Percentiles rank a stretch among this genome's conserved stretches.
These are phyloP conservation scores for Vitis labrusca DNA, from an alignment of 164 flowering plant genomes.

Conservation along the genomic window DNA sequence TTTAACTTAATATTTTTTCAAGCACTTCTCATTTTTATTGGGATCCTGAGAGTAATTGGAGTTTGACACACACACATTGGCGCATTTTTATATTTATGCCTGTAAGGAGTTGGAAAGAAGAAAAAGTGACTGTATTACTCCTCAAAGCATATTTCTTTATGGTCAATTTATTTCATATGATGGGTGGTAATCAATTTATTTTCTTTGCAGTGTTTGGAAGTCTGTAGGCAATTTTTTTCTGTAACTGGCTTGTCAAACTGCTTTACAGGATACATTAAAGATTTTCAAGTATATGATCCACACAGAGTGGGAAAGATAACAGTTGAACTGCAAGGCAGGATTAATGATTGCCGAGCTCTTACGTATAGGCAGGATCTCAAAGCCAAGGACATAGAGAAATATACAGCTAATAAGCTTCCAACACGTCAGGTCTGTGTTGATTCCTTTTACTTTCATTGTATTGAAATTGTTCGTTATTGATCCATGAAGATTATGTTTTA, in stretches of 20 bases:
- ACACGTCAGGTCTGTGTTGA: constrained; percentile 62
- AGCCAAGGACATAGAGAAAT: constrained; percentile 60
- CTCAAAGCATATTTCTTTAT: background rate
- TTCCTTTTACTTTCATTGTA: background rate
- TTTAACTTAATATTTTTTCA: too few species aligned
- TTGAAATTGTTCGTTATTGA: background rate
- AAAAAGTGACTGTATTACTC: too few species aligned
- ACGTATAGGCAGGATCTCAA: constrained; percentile 78
- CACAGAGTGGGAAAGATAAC: constrained; percentile 80
- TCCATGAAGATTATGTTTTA: background rate
- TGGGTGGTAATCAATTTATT: background rate
- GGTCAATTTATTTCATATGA: background rate
- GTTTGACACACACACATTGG: too few species aligned
- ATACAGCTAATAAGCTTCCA: constrained; percentile 57
- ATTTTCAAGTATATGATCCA: constrained; percentile 66
- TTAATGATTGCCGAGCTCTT: constrained; percentile 71
- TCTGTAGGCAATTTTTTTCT: background rate
- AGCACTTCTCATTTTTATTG: too few species aligned
- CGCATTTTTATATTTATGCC: too few species aligned
- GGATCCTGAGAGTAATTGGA: too few species aligned
- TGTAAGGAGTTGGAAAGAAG: too few species aligned
- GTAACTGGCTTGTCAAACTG: background rate
- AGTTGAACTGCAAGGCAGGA: constrained; percentile 77
- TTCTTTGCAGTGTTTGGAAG: background rate
- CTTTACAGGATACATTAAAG: constrained; percentile 68